Evolutionary conservation across 768 basidiomycete species (phyloP), one percentile per base, ranked within the genome.

Genomic region (Podaxis mareebaensis): DNA sequence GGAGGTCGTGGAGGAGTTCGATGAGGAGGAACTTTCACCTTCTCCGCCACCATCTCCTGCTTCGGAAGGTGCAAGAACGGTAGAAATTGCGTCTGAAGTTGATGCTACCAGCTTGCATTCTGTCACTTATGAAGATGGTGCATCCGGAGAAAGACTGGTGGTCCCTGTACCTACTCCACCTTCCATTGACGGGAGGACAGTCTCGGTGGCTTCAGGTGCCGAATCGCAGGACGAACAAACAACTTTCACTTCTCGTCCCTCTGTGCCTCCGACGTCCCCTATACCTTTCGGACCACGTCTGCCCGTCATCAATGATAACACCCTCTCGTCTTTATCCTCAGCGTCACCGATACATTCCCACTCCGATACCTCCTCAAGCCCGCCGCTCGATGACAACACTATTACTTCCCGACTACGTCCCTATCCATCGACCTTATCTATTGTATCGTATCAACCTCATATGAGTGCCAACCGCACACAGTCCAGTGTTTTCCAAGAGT

Each of bases 61-160:
- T 1, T 72, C 72, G 26, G 81, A 81, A 58, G 79, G 76, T 15
- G 74, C 79, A 46, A 72, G 66, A 15, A 78, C 78, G 4, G 78
- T 80, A 7, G 75, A 77, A 57, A 79, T 79, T 33, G 72, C 67
- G 13, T 75, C 73, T 17, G 73, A 74, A 61, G 53, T 63, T n/a
- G 74, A 74, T 26, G 60, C 40, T 33, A 40, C 26, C 17, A 61
- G 60, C 28, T 2, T 61, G 20, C 60, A 30, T 53, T 61, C 53
- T 28, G 40, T 40, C 24, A 53, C 39, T 17, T 53, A 53, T 22
- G 60, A 61, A 11, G 60, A 61, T 51, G 58, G 58, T 33, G 48
- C 33, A 20, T 59, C 58, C n/a, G 60, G 60, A 24, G 60, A 61
- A 44, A 15, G 40, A 24, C 17, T 61, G 40, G 52, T 54, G 10